A percentile compares a stretch with the other conserved stretches of the same genome.
phyloP scores from a whole-genome alignment of 208 protist genomes.

The Baffinella frigidus region DNA sequence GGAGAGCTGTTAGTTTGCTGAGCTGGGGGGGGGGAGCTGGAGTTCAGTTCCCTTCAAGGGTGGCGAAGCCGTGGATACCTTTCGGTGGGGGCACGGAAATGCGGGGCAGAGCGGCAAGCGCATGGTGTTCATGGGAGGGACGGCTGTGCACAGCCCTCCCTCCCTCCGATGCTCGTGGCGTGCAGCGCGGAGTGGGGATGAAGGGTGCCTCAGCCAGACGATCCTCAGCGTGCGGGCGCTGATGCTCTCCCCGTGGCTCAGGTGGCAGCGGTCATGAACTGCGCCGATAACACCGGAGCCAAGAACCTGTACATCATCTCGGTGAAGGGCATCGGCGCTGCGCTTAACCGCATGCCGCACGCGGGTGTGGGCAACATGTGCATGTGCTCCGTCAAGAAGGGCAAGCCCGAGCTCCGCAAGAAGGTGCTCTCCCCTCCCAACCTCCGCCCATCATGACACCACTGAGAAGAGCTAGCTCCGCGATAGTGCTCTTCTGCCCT shows the following conservation, averaged over 20 bases:
- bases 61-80: too few species aligned
- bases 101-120: neutral
- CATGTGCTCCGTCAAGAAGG: conserved; percentile 99
- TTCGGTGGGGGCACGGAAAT: too few species aligned
- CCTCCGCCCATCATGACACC: too few species aligned
- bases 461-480: too few species aligned
- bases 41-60: too few species aligned
- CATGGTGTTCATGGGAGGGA: neutral
- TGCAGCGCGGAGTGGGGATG: neutral
- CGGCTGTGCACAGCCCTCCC: too few species aligned
- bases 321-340: conserved; percentile 94
- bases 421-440: too few species aligned
- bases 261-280: conserved; percentile 98
- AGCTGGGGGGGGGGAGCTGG: too few species aligned
- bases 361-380: conserved; percentile 97
- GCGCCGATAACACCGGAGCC: conserved; percentile 99
- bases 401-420: conserved; percentile 99
- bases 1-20: too few species aligned
- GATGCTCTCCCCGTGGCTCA: neutral
- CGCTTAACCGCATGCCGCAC: conserved; percentile 96
- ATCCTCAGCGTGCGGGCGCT: neutral
- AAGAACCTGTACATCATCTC: conserved; percentile 99
- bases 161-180: neutral
- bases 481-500: too few species aligned
- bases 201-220: neutral